Evolutionary conservation across 225 moss, liverwort and hornwort species (phyloP).

Genomic region (Asterella californica): DNA sequence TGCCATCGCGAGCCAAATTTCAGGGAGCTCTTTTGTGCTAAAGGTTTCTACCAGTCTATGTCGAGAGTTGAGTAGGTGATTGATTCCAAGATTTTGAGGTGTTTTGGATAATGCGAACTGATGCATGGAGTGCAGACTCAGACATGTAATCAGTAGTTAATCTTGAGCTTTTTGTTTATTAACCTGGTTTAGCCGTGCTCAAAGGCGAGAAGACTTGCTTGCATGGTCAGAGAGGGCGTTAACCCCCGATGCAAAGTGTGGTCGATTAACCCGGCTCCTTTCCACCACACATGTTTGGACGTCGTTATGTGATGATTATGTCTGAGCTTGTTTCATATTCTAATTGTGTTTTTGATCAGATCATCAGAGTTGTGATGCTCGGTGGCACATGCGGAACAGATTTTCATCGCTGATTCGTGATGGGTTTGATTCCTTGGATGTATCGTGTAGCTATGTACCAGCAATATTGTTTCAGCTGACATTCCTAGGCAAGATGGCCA

Average conservation of each 20-base stretch:
- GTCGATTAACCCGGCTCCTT: not conserved
- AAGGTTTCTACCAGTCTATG: constrained; percentile 19
- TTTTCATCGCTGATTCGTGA: not conserved
- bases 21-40: constrained; percentile 13
- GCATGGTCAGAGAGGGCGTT: not conserved
- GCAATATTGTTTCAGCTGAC: not conserved
- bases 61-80: constrained; percentile 16
- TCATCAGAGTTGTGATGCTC: not conserved
- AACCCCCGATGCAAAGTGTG: constrained; percentile 1
- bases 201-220: constrained; percentile 6
- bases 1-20: constrained; percentile 28
- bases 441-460: not conserved
- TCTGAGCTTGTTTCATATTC: not conserved
- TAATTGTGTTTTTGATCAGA: constrained; percentile 1
- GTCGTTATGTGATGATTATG: not conserved
- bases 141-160: constrained; percentile 13
- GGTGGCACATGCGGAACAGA: not conserved
- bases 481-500: not conserved
- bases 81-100: constrained; percentile 21
- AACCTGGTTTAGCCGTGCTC: constrained; percentile 6
- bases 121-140: constrained; percentile 13
- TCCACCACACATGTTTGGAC: not conserved
- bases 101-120: constrained; percentile 12
- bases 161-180: not conserved
- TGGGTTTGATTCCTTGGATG: not conserved